Evolutionary conservation across 352 stramenopile species (phyloP).

Genomic region (Phytopythium litorale): DNA sequence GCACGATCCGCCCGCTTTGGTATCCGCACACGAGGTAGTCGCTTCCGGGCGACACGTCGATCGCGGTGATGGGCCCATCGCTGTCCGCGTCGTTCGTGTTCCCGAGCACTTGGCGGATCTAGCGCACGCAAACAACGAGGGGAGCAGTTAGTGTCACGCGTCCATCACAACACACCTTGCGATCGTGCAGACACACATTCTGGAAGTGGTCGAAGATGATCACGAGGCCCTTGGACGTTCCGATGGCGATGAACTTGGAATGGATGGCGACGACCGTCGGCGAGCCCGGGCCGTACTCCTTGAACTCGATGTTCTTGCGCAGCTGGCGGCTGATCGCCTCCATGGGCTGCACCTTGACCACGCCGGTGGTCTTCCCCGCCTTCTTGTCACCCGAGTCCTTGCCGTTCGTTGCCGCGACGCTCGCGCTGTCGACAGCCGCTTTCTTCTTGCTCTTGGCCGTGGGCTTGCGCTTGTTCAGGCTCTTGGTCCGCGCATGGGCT

Average conservation of each 20-base stretch:
- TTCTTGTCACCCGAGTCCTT: conserved; percentile 21
- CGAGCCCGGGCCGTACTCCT: conserved; percentile 86
- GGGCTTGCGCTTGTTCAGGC: conserved; percentile 32
- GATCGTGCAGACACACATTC: conserved; percentile 51
- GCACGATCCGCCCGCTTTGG: conserved; percentile 89
- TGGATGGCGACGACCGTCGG: conserved; percentile 94
- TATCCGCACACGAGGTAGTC: conserved; percentile 93
- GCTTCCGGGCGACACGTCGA: conserved; percentile 84
- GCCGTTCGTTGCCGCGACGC: conserved; percentile 22
- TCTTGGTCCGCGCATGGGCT: conserved; percentile 54
- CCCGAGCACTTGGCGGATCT: conserved; percentile 86
- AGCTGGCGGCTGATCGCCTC: conserved; percentile 88
- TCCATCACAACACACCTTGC: background rate
- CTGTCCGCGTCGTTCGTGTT: conserved; percentile 74
- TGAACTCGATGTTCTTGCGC: conserved; percentile 90
- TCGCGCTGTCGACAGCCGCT: conserved; percentile 21
- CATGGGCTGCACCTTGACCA: conserved; percentile 90
- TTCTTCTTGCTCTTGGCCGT: conserved; percentile 49
- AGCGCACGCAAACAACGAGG: background rate
- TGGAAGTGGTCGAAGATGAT: conserved; percentile 97
- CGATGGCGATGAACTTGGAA: conserved; percentile 96
- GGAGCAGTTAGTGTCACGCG: background rate
- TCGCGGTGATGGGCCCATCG: conserved; percentile 80
- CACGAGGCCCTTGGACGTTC: conserved; percentile 92
- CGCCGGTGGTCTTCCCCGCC: conserved; percentile 50